Evolutionary conservation across 495 filamentous ascomycete genomes (phyloP).

Genomic region (Penicillium tannophilum): DNA sequence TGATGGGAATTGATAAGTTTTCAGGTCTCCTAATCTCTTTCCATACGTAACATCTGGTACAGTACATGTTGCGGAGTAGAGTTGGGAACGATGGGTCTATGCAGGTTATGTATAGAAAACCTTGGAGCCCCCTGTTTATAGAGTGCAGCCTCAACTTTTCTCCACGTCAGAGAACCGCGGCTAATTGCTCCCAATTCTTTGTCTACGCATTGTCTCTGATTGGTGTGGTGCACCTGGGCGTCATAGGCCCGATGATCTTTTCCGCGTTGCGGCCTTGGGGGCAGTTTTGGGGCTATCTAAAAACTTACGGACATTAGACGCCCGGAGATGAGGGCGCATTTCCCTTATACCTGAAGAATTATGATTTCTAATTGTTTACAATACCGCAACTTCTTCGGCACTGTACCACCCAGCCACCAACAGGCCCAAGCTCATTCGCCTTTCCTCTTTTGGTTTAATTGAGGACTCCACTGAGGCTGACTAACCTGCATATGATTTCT

Average conservation of each 20-base stretch:
- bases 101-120: neutral
- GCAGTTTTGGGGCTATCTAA: neutral
- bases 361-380: slow-evolving; percentile 3
- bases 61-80: neutral
- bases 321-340: neutral
- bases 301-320: neutral
- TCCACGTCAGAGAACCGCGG: slow-evolving; percentile 1
- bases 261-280: neutral
- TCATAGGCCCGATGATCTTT: neutral
- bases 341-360: neutral
- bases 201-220: neutral
- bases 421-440: slow-evolving; percentile 12
- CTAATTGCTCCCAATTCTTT: neutral
- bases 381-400: slow-evolving; percentile 6
- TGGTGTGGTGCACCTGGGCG: neutral
- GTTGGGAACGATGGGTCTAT: slow-evolving; percentile 1
- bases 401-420: slow-evolving; percentile 11
- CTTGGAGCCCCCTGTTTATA: neutral
- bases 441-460: slow-evolving; percentile 4
- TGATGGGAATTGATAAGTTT: neutral
- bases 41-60: neutral
- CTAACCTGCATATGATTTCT: slow-evolving; percentile 16
- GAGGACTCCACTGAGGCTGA: slow-evolving; percentile 15
- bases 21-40: neutral
- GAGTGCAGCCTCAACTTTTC: neutral